Conservation (phyloP, 2,329 filamentous ascomycete species). For the Venturia effusa region DNA sequence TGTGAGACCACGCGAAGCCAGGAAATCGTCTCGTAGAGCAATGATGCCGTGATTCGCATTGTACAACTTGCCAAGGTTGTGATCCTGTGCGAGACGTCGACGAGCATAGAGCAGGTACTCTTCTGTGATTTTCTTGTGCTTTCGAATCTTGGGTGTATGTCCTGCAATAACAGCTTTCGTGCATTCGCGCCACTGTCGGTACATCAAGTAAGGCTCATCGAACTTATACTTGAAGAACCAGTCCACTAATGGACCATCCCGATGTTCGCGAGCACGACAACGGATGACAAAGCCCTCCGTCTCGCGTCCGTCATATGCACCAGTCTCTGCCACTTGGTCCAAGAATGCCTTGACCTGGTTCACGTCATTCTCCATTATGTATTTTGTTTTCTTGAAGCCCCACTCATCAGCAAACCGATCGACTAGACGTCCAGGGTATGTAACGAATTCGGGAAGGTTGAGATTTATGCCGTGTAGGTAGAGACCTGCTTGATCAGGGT, state of each 20-base stretch:
- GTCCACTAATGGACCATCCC: slow-evolving; percentile 54
- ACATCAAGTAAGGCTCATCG: slow-evolving; percentile 97
- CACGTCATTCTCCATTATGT: slow-evolving; percentile 66
- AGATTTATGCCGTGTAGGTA: slow-evolving; percentile 95
- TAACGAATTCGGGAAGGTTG: slow-evolving; percentile 85
- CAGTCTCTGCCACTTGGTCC: slow-evolving; percentile 75
- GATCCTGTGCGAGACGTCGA: slow-evolving; percentile 58
- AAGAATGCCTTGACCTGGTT: slow-evolving; percentile 67
- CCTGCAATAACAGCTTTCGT: slow-evolving; percentile 80
- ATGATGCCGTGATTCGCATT: slow-evolving; percentile 92
- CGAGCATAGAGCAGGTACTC: slow-evolving; percentile 81
- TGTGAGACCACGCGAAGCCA: slow-evolving; percentile 71
- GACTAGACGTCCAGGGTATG: slow-evolving; percentile 72
- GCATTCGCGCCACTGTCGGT: slow-evolving; percentile 95
- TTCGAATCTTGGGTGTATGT: slow-evolving; percentile 65
- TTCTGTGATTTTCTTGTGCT: slow-evolving; percentile 81
- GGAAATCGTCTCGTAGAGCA: slow-evolving; percentile 74
- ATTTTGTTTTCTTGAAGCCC: slow-evolving; percentile 86
- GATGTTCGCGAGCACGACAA: slow-evolving; percentile 56
- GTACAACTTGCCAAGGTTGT: slow-evolving; percentile 59
- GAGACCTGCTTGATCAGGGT: slow-evolving; percentile 69
- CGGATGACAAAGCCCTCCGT: slow-evolving; percentile 96
- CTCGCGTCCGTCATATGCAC: slow-evolving; percentile 80
- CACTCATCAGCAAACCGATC: slow-evolving; percentile 83
- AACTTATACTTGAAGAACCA: slow-evolving; percentile 99